These are phyloP conservation scores for Phytopythium oedochilum DNA, from an alignment of 352 stramenopile genomes.

Conservation along the genomic window DNA sequence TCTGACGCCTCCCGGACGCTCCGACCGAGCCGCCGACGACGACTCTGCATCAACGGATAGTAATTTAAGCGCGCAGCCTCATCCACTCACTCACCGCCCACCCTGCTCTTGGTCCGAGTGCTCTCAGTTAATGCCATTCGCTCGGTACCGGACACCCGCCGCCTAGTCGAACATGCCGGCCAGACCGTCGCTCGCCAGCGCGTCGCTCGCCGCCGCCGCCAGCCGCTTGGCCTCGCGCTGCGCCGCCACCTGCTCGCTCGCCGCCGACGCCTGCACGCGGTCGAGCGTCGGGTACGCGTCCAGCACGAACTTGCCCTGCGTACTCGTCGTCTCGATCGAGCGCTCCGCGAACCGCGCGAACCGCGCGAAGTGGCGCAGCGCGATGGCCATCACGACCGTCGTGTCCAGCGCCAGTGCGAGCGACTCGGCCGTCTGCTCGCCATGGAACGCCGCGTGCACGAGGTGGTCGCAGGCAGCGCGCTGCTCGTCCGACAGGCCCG, in stretches of 20 bases:
- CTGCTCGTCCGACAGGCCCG: constrained; percentile 51
- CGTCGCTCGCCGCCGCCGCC: constrained; percentile 26
- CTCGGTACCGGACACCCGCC: no score
- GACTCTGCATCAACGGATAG: no score
- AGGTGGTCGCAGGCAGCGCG: constrained; percentile 63
- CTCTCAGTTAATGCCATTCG: not conserved
- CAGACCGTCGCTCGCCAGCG: constrained; percentile 31
- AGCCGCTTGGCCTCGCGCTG: constrained; percentile 45
- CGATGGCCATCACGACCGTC: constrained; percentile 59
- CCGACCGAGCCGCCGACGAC: no score
- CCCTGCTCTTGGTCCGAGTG: no score
- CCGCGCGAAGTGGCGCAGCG: constrained; percentile 62
- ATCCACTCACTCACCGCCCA: not conserved
- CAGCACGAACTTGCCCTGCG: constrained; percentile 75
- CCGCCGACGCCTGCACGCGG: constrained; percentile 9
- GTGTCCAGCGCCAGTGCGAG: constrained; percentile 40
- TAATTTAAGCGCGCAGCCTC: not conserved
- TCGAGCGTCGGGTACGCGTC: constrained; percentile 54
- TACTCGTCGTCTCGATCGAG: constrained; percentile 52
- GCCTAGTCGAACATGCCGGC: constrained; percentile 46
- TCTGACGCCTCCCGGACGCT: no score
- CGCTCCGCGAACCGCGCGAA: constrained; percentile 58
- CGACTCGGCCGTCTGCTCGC: constrained; percentile 30
- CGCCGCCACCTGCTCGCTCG: constrained; percentile 33
- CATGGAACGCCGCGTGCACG: constrained; percentile 53